These are phyloP conservation scores for Vigna radiata DNA, from an alignment of 306 rosid genomes.

Conservation along the genomic window DNA sequence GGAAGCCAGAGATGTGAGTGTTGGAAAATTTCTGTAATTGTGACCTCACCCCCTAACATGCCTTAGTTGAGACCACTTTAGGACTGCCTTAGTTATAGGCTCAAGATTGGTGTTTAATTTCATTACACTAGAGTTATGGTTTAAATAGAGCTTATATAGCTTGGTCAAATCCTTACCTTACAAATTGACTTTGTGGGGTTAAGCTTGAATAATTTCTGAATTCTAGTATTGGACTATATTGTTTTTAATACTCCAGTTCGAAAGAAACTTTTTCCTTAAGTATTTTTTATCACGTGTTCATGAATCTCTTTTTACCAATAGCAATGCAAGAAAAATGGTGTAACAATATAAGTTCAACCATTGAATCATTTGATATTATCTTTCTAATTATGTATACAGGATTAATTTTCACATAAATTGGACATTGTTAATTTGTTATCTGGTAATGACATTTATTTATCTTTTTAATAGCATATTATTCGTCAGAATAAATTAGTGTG, in stretches of 20 bases:
- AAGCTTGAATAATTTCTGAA: background rate
- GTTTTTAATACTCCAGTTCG: constrained; percentile 10
- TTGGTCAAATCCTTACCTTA: background rate
- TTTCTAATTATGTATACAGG: background rate
- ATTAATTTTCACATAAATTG: background rate
- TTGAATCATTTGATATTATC: background rate
- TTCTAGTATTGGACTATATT: constrained; percentile 8
- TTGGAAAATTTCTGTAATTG: background rate
- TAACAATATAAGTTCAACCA: background rate
- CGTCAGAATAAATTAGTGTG: background rate
- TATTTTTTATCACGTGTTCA: background rate
- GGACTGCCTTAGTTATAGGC: background rate
- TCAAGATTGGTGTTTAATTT: background rate
- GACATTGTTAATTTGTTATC: background rate
- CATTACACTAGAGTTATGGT: background rate
- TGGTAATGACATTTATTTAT: background rate
- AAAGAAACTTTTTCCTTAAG: background rate
- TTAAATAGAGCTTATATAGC: background rate
- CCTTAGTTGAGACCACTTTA: background rate
- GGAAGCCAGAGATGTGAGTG: too few relatives aligned
- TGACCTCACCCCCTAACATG: background rate
- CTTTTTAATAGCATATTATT: background rate
- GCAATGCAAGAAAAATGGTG: background rate
- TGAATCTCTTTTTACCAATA: constrained; percentile 10
- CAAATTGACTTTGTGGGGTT: background rate